Evolutionary conservation across 306 rosid genomes (phyloP).

Genomic region (Ammopiptanthus mongolicus): DNA sequence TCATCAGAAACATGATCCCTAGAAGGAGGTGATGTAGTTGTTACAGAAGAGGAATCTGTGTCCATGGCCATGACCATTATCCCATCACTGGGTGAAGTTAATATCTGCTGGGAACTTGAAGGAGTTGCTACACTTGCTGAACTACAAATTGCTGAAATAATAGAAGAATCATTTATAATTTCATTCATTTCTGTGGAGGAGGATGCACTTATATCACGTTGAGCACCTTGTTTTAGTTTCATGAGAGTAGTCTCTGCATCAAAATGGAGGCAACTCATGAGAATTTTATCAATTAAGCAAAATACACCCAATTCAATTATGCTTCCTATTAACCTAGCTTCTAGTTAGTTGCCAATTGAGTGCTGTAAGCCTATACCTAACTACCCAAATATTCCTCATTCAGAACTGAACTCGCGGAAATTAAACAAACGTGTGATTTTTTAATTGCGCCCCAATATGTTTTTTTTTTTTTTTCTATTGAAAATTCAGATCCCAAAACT

Average conservation of each 20-base stretch:
- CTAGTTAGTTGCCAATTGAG: too few relatives aligned
- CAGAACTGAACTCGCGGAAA: conserved; percentile 14
- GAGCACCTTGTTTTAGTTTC: conserved; percentile 79
- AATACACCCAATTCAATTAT: neutral
- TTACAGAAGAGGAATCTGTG: conserved; percentile 30
- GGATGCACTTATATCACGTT: conserved; percentile 28
- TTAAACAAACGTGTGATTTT: neutral
- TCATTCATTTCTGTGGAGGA: conserved; percentile 17
- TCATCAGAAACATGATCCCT: conserved; percentile 10
- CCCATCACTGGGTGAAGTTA: conserved; percentile 6
- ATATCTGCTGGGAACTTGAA: conserved; percentile 19
- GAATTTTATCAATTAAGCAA: neutral
- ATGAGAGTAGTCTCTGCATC: conserved; percentile 72
- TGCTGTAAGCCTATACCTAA: too few relatives aligned
- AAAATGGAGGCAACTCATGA: neutral
- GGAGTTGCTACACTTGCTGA: neutral
- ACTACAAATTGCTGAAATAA: conserved; percentile 22
- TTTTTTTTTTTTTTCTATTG: too few relatives aligned
- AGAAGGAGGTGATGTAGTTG: neutral
- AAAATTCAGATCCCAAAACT: neutral
- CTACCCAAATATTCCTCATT: too few relatives aligned
- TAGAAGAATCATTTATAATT: conserved; percentile 23
- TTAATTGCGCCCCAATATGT: too few relatives aligned
- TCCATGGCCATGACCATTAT: conserved; percentile 15
- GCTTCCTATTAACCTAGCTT: neutral